Conservation (phyloP, 1,139 yeast genomes). For the Sugiyamaella xylanicola region DNA sequence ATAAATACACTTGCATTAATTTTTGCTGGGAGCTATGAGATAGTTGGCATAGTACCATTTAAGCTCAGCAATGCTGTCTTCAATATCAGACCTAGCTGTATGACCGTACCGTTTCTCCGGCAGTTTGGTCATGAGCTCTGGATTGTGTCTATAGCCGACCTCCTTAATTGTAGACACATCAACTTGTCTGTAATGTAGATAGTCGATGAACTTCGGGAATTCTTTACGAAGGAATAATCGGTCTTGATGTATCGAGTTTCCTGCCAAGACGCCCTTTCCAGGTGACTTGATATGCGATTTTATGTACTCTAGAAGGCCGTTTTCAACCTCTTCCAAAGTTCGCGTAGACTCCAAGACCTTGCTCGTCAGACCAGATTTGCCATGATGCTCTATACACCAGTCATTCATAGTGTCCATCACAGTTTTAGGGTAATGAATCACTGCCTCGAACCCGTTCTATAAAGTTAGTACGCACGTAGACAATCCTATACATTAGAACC, state of each 20-base stretch:
- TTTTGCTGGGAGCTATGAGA: constrained; percentile 28
- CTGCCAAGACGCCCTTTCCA: constrained; percentile 72
- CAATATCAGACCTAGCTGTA: constrained; percentile 84
- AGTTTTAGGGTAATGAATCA: constrained; percentile 68
- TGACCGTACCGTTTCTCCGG: constrained; percentile 73
- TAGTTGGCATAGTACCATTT: constrained; percentile 75
- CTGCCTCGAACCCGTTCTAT: constrained; percentile 70
- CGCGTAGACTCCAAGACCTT: constrained; percentile 61
- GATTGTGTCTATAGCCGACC: constrained; percentile 75
- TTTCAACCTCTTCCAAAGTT: constrained; percentile 61
- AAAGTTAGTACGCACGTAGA: constrained; percentile 1
- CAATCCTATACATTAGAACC: no score
- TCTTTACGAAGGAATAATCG: constrained; percentile 80
- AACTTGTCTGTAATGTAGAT: constrained; percentile 78
- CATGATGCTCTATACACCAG: constrained; percentile 86
- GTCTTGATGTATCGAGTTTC: constrained; percentile 92
- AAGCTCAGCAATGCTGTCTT: constrained; percentile 84
- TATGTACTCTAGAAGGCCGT: constrained; percentile 64
- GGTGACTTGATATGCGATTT: constrained; percentile 54
- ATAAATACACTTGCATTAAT: not conserved
- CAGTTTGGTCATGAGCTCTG: constrained; percentile 53
- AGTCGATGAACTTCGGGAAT: constrained; percentile 65
- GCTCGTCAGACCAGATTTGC: constrained; percentile 72
- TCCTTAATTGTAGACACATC: constrained; percentile 89
- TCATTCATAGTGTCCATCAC: constrained; percentile 72